Percentiles rank a stretch among this genome's conserved stretches.
phyloP scores from a whole-genome alignment of 192 early-diverging fungal genomes.

The Umbelopsis sp. region DNA sequence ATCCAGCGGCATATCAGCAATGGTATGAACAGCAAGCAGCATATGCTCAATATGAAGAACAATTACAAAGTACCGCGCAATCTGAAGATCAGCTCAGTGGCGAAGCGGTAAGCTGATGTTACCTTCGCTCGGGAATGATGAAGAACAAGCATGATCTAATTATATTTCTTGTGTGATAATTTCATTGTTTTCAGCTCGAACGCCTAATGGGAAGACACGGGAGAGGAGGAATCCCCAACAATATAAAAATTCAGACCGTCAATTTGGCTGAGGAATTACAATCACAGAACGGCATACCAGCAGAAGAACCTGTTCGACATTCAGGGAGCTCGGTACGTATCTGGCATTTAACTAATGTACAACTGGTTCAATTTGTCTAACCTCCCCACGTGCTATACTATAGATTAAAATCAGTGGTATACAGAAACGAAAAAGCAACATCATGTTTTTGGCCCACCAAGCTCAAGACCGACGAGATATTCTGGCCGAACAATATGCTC shows the following conservation, averaged over 20 bases:
- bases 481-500: constrained; percentile 64
- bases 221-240: constrained; percentile 17
- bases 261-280: constrained; percentile 37
- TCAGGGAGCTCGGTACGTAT: neutral
- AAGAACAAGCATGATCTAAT: too few relatives aligned
- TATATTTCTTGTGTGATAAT: neutral
- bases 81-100: neutral
- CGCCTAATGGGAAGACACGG: constrained; percentile 31
- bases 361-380: neutral
- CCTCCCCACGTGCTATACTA: neutral
- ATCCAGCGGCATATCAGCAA: constrained; percentile 29
- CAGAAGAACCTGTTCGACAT: constrained; percentile 23
- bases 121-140: neutral
- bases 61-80: constrained; percentile 4
- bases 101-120: constrained; percentile 1
- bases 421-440: constrained; percentile 78
- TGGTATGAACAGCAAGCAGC: constrained; percentile 26
- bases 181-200: neutral
- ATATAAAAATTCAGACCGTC: constrained; percentile 32
- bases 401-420: constrained; percentile 50
- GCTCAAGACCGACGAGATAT: constrained; percentile 67
- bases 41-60: constrained; percentile 9
- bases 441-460: constrained; percentile 76
- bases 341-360: constrained; percentile 1
- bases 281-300: constrained; percentile 23